phyloP scores from a whole-genome alignment of 1,284 basidiomycete genomes.

The Cutaneotrichosporon mucoides region DNA sequence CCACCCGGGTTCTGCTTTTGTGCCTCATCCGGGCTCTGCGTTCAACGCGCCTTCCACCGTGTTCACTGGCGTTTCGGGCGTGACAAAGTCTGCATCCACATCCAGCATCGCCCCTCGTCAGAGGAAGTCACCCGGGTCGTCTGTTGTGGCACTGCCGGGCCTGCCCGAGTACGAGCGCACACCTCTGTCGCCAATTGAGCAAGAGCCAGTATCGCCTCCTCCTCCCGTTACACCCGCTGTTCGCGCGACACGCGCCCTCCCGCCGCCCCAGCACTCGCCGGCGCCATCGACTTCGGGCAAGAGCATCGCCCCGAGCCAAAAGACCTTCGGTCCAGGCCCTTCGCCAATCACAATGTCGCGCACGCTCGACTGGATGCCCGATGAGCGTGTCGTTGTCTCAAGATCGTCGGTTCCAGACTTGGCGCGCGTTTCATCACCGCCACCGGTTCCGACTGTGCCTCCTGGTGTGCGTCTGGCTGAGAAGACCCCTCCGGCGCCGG shows the following conservation, averaged over 20 bases:
- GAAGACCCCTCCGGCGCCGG: background rate
- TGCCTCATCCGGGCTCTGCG: background rate
- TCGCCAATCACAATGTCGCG: background rate
- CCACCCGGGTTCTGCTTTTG: no score
- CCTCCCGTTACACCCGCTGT: background rate
- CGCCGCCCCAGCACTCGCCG: background rate
- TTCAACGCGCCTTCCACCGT: background rate
- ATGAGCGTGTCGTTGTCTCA: slow-evolving; percentile 10
- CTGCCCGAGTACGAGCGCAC: slow-evolving; percentile 3
- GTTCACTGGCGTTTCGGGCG: background rate
- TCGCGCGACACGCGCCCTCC: background rate
- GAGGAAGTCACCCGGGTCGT: background rate
- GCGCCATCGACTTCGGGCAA: background rate
- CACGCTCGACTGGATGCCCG: slow-evolving; percentile 10
- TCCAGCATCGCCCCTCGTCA: background rate
- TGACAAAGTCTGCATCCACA: slow-evolving; percentile 1
- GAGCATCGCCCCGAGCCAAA: background rate
- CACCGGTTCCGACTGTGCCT: background rate
- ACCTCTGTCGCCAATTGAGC: background rate
- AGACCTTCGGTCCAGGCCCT: background rate
- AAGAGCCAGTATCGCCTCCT: background rate
- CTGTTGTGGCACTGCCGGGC: background rate
- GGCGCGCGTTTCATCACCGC: background rate
- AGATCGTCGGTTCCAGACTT: slow-evolving; percentile 11
- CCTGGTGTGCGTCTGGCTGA: background rate